Conservation (phyloP, 2,329 filamentous ascomycete genomes). For the Paecilomyces formosus region DNA sequence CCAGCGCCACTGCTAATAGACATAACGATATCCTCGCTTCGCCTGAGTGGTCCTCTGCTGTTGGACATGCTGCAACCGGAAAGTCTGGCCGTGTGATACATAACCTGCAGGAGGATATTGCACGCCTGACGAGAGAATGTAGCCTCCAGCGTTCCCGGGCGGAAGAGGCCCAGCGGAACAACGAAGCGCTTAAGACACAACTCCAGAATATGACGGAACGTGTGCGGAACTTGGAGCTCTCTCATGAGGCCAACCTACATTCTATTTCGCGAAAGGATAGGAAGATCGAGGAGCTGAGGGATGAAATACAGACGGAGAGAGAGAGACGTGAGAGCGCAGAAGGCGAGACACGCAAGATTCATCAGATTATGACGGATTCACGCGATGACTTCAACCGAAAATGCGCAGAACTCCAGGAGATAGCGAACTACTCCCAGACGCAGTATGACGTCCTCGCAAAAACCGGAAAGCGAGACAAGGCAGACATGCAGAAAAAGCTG, state of each 20-base stretch:
- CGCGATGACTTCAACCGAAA: constrained; percentile 33
- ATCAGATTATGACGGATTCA: constrained; percentile 31
- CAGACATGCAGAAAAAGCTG: constrained; percentile 31
- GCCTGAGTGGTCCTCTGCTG: constrained; percentile 43
- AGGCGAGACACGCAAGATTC: constrained; percentile 26
- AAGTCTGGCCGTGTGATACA: constrained; percentile 46
- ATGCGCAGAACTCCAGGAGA: constrained; percentile 30
- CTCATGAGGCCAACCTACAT: constrained; percentile 39
- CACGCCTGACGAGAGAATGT: constrained; percentile 40
- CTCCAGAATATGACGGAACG: constrained; percentile 39
- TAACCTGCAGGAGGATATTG: constrained; percentile 43
- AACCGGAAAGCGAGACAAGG: constrained; percentile 32
- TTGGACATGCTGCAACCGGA: constrained; percentile 42
- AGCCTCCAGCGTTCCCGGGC: constrained; percentile 36
- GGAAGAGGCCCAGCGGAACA: constrained; percentile 41
- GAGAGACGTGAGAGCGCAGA: constrained; percentile 34
- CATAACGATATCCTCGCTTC: constrained; percentile 21
- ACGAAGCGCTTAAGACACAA: constrained; percentile 39
- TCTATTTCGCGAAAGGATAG: constrained; percentile 41
- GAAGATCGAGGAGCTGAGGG: constrained; percentile 39
- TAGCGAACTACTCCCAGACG: constrained; percentile 28
- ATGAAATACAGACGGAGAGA: constrained; percentile 35
- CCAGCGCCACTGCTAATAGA: constrained; percentile 16
- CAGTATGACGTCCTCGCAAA: constrained; percentile 39
- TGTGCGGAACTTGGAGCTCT: constrained; percentile 38